These are phyloP conservation scores for Fomitopsis pinicola DNA, from an alignment of 1,284 basidiomycete genomes.

Conservation along the genomic window DNA sequence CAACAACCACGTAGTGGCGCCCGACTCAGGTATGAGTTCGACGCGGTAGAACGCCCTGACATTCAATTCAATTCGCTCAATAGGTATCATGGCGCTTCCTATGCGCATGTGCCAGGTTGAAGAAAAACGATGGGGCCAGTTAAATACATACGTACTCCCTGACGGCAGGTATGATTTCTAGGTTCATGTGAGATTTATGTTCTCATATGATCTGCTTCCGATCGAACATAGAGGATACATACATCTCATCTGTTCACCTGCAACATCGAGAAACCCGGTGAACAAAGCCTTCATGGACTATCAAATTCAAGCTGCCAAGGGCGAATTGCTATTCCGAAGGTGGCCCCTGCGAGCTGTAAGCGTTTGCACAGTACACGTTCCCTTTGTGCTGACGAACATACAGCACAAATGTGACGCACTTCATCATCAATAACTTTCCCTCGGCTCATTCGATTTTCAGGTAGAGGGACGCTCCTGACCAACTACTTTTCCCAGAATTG, in stretches of 20 bases:
- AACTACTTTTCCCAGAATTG: slow-evolving; percentile 83
- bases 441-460: slow-evolving; percentile 29
- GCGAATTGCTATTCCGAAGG: slow-evolving; percentile 55
- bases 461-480: slow-evolving; percentile 62
- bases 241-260: slow-evolving; percentile 49
- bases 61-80: not conserved
- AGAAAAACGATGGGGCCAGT: not conserved
- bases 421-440: not conserved
- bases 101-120: not conserved
- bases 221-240: slow-evolving; percentile 49
- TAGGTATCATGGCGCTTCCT: slow-evolving; percentile 13
- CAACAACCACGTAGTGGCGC: slow-evolving; percentile 13
- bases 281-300: slow-evolving; percentile 57
- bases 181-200: not conserved
- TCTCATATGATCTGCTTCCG: no score
- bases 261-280: slow-evolving; percentile 34
- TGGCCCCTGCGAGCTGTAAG: slow-evolving; percentile 65
- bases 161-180: slow-evolving; percentile 33
- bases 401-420: slow-evolving; percentile 58
- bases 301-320: slow-evolving; percentile 54
- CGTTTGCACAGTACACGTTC: not conserved
- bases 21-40: slow-evolving; percentile 20
- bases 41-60: not conserved
- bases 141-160: slow-evolving; percentile 39
- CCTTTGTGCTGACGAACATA: not conserved